Percentiles rank a stretch among this genome's conserved stretches.
Evolutionary conservation across 2,329 filamentous ascomycete species (phyloP).

Genomic region (Huntiella moniliformis): DNA sequence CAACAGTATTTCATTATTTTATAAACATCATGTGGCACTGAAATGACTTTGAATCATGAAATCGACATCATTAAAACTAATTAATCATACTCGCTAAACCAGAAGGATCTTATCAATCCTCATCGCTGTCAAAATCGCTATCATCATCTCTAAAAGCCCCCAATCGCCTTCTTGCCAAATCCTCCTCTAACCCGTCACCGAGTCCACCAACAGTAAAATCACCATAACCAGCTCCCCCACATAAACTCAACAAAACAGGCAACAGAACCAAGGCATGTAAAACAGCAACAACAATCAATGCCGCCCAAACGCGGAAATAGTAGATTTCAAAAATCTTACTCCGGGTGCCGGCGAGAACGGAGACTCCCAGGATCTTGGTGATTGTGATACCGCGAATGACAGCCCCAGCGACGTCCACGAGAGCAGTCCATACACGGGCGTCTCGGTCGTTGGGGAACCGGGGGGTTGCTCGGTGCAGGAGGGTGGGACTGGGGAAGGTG

Average conservation of each 20-base stretch:
- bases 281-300: slow-evolving; percentile 75
- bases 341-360: slow-evolving; percentile 78
- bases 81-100: too few relatives aligned
- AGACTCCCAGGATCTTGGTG: slow-evolving; percentile 84
- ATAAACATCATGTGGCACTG: too few relatives aligned
- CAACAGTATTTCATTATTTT: too few relatives aligned
- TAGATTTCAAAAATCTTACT: slow-evolving; percentile 99
- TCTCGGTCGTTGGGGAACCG: slow-evolving; percentile 38
- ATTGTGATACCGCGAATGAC: slow-evolving; percentile 94
- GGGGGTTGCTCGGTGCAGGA: slow-evolving; percentile 41
- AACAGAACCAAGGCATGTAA: slow-evolving; percentile 79
- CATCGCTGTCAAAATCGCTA: slow-evolving; percentile 7
- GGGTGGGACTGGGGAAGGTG: slow-evolving; percentile 69
- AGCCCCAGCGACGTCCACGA: slow-evolving; percentile 85
- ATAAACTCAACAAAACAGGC: slow-evolving; percentile 70
- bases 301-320: slow-evolving; percentile 93
- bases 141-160: slow-evolving; percentile 3
- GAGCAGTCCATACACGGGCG: slow-evolving; percentile 72
- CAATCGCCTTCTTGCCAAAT: slow-evolving; percentile 42
- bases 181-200: slow-evolving; percentile 76
- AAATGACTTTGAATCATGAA: too few relatives aligned
- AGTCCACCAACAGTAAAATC: slow-evolving; percentile 73
- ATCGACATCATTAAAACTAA: too few relatives aligned
- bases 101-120: neutral
- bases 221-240: slow-evolving; percentile 73